Percentiles rank a stretch among this genome's conserved stretches.
Conservation (phyloP, 129 eudicot species). For the Pseudognaphalium luteoalbum region DNA sequence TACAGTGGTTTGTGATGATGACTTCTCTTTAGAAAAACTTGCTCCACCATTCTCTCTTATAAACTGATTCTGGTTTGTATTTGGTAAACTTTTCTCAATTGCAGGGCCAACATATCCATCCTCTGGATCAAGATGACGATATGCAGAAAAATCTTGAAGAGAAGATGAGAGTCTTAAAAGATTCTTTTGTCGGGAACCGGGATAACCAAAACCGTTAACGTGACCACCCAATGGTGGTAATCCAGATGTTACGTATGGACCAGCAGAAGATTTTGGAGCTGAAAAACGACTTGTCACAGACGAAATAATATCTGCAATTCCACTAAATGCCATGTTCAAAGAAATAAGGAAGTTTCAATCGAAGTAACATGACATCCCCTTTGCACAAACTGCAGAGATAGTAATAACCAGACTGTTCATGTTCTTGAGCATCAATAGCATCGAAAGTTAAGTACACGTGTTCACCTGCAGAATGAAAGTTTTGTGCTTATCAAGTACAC, state of each 20-base stretch:
- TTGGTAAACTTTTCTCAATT: slow-evolving; percentile 32
- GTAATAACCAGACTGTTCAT: slow-evolving; percentile 17
- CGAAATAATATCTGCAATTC: slow-evolving; percentile 57
- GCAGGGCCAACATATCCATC: slow-evolving; percentile 45
- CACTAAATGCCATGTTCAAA: slow-evolving; percentile 59
- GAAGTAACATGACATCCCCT: slow-evolving; percentile 23
- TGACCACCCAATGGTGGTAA: slow-evolving; percentile 68
- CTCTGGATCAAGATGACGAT: slow-evolving; percentile 68
- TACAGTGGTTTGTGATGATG: slow-evolving; percentile 37
- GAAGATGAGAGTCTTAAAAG: slow-evolving; percentile 77
- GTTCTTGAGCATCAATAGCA: slow-evolving; percentile 19
- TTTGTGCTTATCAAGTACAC: no score
- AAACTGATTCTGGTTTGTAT: slow-evolving; percentile 38
- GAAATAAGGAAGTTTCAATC: slow-evolving; percentile 23
- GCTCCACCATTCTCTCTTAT: slow-evolving; percentile 56
- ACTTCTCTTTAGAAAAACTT: slow-evolving; percentile 84
- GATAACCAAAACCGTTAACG: slow-evolving; percentile 37
- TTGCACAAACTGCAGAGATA: slow-evolving; percentile 15
- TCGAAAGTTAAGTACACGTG: slow-evolving; percentile 13
- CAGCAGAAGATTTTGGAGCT: slow-evolving; percentile 52
- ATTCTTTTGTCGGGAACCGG: slow-evolving; percentile 51
- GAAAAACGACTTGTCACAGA: slow-evolving; percentile 54
- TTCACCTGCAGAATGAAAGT: slow-evolving; percentile 39
- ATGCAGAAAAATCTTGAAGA: slow-evolving; percentile 89
- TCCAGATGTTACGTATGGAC: slow-evolving; percentile 52